Conservation (phyloP, 805 yeast genomes). For the Sungouiozyma intestinalis region DNA sequence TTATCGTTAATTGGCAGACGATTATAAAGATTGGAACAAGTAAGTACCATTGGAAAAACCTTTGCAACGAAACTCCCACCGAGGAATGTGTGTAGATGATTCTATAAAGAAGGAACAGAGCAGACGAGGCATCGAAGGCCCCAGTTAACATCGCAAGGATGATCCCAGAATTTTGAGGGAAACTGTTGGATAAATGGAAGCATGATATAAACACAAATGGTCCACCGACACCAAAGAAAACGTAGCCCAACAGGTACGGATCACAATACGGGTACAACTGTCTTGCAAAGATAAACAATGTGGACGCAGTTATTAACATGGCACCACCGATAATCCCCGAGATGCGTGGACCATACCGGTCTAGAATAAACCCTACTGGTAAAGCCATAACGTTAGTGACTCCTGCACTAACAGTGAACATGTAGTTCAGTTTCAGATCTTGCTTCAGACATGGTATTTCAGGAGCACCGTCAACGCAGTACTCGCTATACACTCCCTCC, state of each 20-base stretch:
- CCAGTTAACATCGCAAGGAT: constrained; percentile 79
- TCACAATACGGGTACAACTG: constrained; percentile 32
- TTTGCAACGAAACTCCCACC: constrained; percentile 30
- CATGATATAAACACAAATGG: constrained; percentile 88
- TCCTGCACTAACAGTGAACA: constrained; percentile 82
- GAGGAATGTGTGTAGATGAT: constrained; percentile 40
- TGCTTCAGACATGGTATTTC: constrained; percentile 52
- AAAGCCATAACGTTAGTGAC: constrained; percentile 76
- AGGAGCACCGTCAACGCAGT: constrained; percentile 36
- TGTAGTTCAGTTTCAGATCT: constrained; percentile 67
- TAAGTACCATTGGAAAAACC: constrained; percentile 58
- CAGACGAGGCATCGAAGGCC: constrained; percentile 91
- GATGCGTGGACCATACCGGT: constrained; percentile 67
- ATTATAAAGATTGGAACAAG: constrained; percentile 71
- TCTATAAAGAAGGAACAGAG: constrained; percentile 68
- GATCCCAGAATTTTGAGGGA: constrained; percentile 74
- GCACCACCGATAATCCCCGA: constrained; percentile 67
- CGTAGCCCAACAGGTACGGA: constrained; percentile 64
- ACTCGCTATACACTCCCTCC: constrained; percentile 64
- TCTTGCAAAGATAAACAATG: constrained; percentile 14
- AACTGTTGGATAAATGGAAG: constrained; percentile 80
- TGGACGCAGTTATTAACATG: constrained; percentile 47
- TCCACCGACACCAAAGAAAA: constrained; percentile 76
- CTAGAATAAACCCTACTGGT: constrained; percentile 72
- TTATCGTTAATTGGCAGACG: constrained; percentile 59